Conservation (phyloP, 192 early-diverging fungal species). For the Coemansia sp. region DNA sequence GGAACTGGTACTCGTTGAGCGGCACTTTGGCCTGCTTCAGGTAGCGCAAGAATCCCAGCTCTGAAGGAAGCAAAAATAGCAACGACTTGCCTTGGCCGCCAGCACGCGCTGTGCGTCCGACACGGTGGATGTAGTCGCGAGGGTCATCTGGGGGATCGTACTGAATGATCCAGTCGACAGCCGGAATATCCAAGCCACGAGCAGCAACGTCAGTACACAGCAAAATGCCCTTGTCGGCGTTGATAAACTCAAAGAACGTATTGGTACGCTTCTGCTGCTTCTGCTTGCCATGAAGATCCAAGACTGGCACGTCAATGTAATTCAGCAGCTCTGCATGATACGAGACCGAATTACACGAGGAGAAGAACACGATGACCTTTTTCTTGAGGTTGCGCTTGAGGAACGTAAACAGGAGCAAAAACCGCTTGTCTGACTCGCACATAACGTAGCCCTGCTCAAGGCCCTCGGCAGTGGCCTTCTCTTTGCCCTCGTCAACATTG, state of each 20-base stretch:
- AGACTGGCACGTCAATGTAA: slow-evolving; percentile 97
- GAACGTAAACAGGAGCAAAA: slow-evolving; percentile 98
- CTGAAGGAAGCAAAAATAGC: slow-evolving; percentile 90
- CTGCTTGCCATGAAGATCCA: slow-evolving; percentile 96
- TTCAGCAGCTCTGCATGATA: slow-evolving; percentile 97
- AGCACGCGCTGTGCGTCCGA: slow-evolving; percentile 94
- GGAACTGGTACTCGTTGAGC: slow-evolving; percentile 99
- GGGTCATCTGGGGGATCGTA: slow-evolving; percentile 99
- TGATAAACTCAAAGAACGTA: slow-evolving; percentile 98
- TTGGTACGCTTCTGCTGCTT: slow-evolving; percentile 98
- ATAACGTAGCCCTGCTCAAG: slow-evolving; percentile 98
- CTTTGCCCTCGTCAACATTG: slow-evolving; percentile 97
- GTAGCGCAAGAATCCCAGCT: slow-evolving; percentile 93
- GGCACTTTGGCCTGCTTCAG: slow-evolving; percentile 98
- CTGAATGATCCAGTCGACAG: slow-evolving; percentile 99
- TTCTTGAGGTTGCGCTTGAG: slow-evolving; percentile 96
- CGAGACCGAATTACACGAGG: slow-evolving; percentile 95
- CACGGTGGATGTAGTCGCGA: slow-evolving; percentile 93
- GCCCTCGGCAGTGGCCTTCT: slow-evolving; percentile 90
- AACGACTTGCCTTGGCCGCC: slow-evolving; percentile 87
- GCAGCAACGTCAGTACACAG: slow-evolving; percentile 98
- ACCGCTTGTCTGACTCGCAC: slow-evolving; percentile 87
- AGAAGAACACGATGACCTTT: slow-evolving; percentile 98
- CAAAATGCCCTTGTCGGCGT: slow-evolving; percentile 89
- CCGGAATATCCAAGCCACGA: slow-evolving; percentile 94